Evolutionary conservation across 2,329 filamentous ascomycete species (phyloP), one percentile per base, ranked within the genome.

Genomic region (Trichoderma semiorbis): DNA sequence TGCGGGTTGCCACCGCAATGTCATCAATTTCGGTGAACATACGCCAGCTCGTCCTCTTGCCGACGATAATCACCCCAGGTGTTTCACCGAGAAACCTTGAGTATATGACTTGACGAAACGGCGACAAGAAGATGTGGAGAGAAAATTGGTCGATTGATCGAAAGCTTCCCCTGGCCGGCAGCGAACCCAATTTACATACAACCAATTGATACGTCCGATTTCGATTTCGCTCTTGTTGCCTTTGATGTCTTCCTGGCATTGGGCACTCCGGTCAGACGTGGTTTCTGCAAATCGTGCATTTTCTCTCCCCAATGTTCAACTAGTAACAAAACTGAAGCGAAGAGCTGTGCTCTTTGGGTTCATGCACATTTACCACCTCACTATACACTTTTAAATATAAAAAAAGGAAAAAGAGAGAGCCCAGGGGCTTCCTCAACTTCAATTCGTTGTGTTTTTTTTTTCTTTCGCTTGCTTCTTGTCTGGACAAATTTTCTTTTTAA

Each of bases 1-100:
- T 28, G 24, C 11, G 18, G 10, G 26, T 62, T 28, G n/a, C 16
- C 7, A 8, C 18, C 5, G 43, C 43, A 47, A 47, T 47, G 36
- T 18, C 16, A 47, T 4, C 43, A 47, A 47, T 5, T 16, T 21
- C 8, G n/a, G 18, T 47, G 43, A 47, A 47, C 11, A 47, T 47
- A 47, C 18, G 43, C 43, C 43, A 21, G 43, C 43, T 47, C 30
- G 11, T 50, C 18, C 60, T 71, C 72, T 75, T 71, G 72, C 74
- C 74, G 73, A 76, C 73, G 72, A 74, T 72, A 74, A 43, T 34
- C 61, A 34, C 10, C 18, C n/a, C 24, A 21, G 12, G 5, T 18
- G 18, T 30, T 32, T 18, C 30, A 57, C 50, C 14, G 28, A 50
- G 30, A 36, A 34, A 30, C 16, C 39, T 53, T n/a, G 16, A 28